Evolutionary conservation across 768 basidiomycete species (phyloP), one percentile per base, ranked within the genome.

Genomic region (Psilocybe subaeruginosa): DNA sequence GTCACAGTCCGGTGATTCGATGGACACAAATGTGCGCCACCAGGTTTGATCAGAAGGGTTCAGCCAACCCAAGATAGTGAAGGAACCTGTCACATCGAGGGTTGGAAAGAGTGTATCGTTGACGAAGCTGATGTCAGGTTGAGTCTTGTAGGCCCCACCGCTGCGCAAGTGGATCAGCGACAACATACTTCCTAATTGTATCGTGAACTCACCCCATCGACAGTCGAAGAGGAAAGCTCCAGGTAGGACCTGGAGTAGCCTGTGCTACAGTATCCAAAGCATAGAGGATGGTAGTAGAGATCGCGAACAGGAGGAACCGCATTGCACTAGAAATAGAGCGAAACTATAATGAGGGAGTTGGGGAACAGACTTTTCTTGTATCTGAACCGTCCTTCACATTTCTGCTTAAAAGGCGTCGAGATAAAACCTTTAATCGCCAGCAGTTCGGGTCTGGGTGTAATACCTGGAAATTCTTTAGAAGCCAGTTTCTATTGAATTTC

Each of bases 11-110:
- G 54, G 8, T 23, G 54, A 54, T 12, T 54, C 54, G 37, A 54
- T 54, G 37, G 54, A 54, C 35, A 54, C 54, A 19, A 54, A 54
- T 19, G 54, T 54, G 23, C 54, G 54, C 54, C 54, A 54, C 35
- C 35, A 37, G 0, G 17, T 37, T 27, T 4, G 35, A 37, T 54
- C 35, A 19, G 54, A 54, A 1, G 54, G 54, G n/a, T 35, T 31
- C 8, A 54, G 35, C 54, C 54, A 54, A 0, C 54, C 54, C 19
- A 54, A 43, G 9, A 54, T 54, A 9, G 54, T 54, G 54, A 54
- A 54, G 8, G 54, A 54, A 3, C 54, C 54, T 11, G 8, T 17
- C 17, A 54, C 8, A 43, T 54, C 17, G 8, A 54, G 37, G 17
- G 54, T 54, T 8, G 54, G 54, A 17, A 16, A 54, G 37, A 54